A percentile compares a stretch with the other conserved stretches of the same genome.
Conservation (phyloP, 441 rosid genomes). For the Populus tomentosa region DNA sequence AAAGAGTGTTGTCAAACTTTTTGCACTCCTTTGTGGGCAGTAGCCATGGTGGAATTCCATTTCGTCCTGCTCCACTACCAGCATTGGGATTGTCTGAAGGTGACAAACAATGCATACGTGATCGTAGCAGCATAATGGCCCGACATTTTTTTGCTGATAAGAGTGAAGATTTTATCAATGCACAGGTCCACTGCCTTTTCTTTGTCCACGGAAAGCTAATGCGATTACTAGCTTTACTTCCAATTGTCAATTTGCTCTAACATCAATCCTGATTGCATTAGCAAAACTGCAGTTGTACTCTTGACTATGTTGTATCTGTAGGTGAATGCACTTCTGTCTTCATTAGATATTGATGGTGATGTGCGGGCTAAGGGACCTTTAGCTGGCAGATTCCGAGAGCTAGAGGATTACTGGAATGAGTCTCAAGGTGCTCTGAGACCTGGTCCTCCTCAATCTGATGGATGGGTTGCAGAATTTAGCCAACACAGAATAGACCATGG, state of each 20-base stretch:
- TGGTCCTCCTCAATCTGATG: conserved; percentile 59
- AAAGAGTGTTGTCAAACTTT: conserved; percentile 76
- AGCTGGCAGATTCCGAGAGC: conserved; percentile 71
- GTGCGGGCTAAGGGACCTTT: conserved; percentile 60
- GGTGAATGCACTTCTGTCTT: conserved; percentile 84
- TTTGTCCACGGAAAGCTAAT: conserved; percentile 3
- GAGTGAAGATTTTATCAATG: conserved; percentile 81
- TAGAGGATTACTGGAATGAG: conserved; percentile 93
- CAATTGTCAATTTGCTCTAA: neutral
- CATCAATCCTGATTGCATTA: neutral
- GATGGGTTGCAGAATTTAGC: conserved; percentile 76
- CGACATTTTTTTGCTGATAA: conserved; percentile 86
- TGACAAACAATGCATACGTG: conserved; percentile 94
- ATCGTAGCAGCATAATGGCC: conserved; percentile 97
- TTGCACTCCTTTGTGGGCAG: conserved; percentile 92
- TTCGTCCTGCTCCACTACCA: conserved; percentile 77
- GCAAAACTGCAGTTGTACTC: neutral
- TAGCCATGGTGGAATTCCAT: conserved; percentile 78
- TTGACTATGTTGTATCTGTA: conserved; percentile 24
- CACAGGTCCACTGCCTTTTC: conserved; percentile 54
- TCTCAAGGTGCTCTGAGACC: conserved; percentile 70
- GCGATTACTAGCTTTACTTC: conserved; percentile 6
- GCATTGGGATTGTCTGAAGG: conserved; percentile 74
- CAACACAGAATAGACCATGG: conserved; percentile 46
- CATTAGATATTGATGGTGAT: conserved; percentile 80